Evolutionary conservation across 768 basidiomycete species (phyloP).

Genomic region (Leccinum broughii): DNA sequence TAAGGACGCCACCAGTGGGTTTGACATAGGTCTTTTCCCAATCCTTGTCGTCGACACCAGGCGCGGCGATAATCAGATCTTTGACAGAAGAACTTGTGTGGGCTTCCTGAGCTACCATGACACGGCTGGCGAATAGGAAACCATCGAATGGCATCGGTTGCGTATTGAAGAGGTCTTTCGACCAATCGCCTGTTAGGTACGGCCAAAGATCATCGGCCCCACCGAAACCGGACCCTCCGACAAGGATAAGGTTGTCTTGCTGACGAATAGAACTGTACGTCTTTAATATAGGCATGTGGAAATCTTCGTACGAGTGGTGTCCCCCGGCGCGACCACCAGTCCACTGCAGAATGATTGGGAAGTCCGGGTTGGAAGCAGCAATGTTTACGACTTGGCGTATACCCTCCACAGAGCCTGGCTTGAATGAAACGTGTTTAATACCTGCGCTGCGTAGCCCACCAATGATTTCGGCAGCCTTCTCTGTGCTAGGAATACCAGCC

Average conservation of each 20-base stretch:
- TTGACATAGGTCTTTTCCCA: conserved; percentile 97
- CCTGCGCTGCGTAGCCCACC: conserved; percentile 76
- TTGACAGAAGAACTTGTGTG: conserved; percentile 95
- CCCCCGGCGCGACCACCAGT: conserved; percentile 99
- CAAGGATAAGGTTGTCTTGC: conserved; percentile 83
- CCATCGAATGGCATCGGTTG: conserved; percentile 99
- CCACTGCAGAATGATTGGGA: conserved; percentile 98
- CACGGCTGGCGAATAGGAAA: conserved; percentile 92
- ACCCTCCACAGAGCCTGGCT: conserved; percentile 97
- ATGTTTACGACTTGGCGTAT: conserved; percentile 98
- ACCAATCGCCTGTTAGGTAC: conserved; percentile 96
- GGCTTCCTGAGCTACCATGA: conserved; percentile 97
- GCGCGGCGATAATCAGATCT: conserved; percentile 91
- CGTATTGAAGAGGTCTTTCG: conserved; percentile 70
- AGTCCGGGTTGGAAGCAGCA: conserved; percentile 89
- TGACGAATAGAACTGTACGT: conserved; percentile 91
- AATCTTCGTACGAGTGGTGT: conserved; percentile 98
- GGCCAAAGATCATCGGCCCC: conserved; percentile 95
- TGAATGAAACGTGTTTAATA: conserved; percentile 96
- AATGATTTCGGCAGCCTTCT: conserved; percentile 98
- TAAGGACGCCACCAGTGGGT: conserved; percentile 94
- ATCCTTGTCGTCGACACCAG: conserved; percentile 85
- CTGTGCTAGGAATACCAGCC: conserved; percentile 93
- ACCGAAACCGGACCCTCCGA: conserved; percentile 95
- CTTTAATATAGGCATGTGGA: conserved; percentile 91